Base-by-base conservation (phyloP, 1,139 yeast genomes). In the Candida neerlandica region DNA sequence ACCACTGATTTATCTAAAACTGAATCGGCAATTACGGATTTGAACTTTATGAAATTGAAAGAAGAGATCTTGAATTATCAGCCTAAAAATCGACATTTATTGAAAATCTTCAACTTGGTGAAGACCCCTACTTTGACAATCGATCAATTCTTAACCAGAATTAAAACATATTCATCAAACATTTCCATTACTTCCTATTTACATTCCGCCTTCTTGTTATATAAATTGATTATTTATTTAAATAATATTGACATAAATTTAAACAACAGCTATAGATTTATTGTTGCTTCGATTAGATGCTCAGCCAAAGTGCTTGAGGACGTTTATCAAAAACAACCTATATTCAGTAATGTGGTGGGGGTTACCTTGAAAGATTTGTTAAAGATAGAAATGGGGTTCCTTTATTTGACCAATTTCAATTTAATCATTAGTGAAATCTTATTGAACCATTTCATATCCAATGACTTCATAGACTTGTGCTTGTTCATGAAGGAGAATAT, bases 321-420 rank as follows among this genome's bases (percentile, higher is more conserved):
- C 52, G 60, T 75, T 12, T 71, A 72, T 55, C 81, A 76, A 53
- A 73, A 70, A 50, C 81, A 76, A 50, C 66, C 67, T 51, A 58
- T 70, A 12, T 76, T 73, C 58, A 77, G 78, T 3, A 71, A 76
- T 1, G 80, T 76, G 1, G 80, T 77, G 3, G 81, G 81, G 0
- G 76, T 75, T 2, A 66, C 69, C 32, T 59, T 61, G 11, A 65
- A 65, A 41, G 80, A 76, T 48, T 65, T 76, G 48, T 67, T 63
- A 48, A 69, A 65, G 49, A 65, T 75, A 27, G 81, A 76, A 56
- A 70, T 75, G 44, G 71, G 74, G 12, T 74, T 75, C 47, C 66
- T 75, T 41, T 76, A 73, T 56, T 61, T 75, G 47, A 64, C 71
- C 51, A 73, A 74, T 56, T 76, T 76, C 54, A 69, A 67, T 48